Percentiles rank a stretch among this genome's conserved stretches.
Conservation (phyloP, 2,329 filamentous ascomycete genomes). For the Chrysoporthe puriensis region DNA sequence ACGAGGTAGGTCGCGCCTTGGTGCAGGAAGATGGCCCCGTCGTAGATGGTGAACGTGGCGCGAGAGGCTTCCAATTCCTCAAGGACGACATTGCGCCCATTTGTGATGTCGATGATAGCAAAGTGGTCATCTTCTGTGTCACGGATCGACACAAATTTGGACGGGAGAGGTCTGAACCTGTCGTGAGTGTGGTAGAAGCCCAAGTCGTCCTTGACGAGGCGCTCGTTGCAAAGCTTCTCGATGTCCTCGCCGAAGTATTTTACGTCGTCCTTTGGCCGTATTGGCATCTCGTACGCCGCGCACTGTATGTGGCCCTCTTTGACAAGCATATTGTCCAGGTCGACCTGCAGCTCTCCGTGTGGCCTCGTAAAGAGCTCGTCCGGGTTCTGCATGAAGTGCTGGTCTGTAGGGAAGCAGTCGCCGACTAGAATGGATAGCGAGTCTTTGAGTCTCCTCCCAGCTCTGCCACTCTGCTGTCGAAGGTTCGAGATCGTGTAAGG, state of each 20-base stretch:
- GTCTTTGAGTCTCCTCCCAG: slow-evolving; percentile 89
- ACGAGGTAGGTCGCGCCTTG: slow-evolving; percentile 94
- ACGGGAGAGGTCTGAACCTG: slow-evolving; percentile 83
- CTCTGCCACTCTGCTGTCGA: slow-evolving; percentile 90
- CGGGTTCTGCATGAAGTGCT: slow-evolving; percentile 96
- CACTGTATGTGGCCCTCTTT: slow-evolving; percentile 95
- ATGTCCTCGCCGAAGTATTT: slow-evolving; percentile 81
- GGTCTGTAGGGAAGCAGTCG: slow-evolving; percentile 87
- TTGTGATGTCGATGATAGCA: slow-evolving; percentile 86
- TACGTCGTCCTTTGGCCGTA: slow-evolving; percentile 74
- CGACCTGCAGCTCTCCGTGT: slow-evolving; percentile 86
- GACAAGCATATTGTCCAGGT: slow-evolving; percentile 88
- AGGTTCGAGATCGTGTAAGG: slow-evolving; percentile 95
- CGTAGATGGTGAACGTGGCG: slow-evolving; percentile 95
- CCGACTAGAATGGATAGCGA: slow-evolving; percentile 89
- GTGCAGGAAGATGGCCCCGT: slow-evolving; percentile 95
- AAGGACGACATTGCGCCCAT: slow-evolving; percentile 80
- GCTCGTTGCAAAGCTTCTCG: slow-evolving; percentile 69
- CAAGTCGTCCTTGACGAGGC: slow-evolving; percentile 72
- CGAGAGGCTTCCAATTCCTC: slow-evolving; percentile 95
- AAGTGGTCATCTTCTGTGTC: slow-evolving; percentile 91
- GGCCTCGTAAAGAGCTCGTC: slow-evolving; percentile 91
- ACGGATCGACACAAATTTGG: slow-evolving; percentile 81
- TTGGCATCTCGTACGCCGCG: slow-evolving; percentile 92
- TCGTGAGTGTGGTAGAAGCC: slow-evolving; percentile 92